phyloP scores from a whole-genome alignment of 495 filamentous ascomycete genomes.

The Aspergillus funiculosus region DNA sequence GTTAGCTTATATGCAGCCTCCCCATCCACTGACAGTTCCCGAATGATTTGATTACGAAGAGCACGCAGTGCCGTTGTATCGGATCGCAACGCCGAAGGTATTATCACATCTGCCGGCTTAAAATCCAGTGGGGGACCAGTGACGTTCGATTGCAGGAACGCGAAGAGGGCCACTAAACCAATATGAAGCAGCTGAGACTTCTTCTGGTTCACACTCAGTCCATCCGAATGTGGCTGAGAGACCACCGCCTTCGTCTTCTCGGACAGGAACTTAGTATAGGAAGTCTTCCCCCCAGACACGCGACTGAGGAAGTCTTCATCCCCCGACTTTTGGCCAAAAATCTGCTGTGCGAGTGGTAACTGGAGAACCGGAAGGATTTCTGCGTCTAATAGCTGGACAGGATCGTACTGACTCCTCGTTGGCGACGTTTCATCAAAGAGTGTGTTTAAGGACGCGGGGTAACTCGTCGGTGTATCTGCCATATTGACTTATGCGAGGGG shows the following conservation, averaged over 20 bases:
- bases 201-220: constrained; percentile 27
- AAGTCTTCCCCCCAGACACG: constrained; percentile 26
- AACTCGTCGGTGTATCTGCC: constrained; percentile 21
- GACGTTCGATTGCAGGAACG: constrained; percentile 88
- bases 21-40: constrained; percentile 71
- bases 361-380: constrained; percentile 35
- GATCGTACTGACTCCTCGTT: constrained; percentile 33
- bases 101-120: constrained; percentile 45
- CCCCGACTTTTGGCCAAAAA: constrained; percentile 31
- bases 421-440: constrained; percentile 28
- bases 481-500: constrained; percentile 16
- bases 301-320: constrained; percentile 23
- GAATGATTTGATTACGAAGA: constrained; percentile 51
- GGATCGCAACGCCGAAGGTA: constrained; percentile 42
- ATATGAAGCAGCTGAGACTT: constrained; percentile 49
- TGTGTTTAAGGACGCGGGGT: constrained; percentile 31
- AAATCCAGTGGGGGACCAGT: constrained; percentile 76
- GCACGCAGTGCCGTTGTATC: constrained; percentile 24
- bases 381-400: constrained; percentile 32
- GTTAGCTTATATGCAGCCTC: constrained; percentile 80
- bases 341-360: constrained; percentile 31
- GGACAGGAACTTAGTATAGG: constrained; percentile 36
- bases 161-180: constrained; percentile 65
- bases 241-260: constrained; percentile 24
- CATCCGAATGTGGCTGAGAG: constrained; percentile 22